Evolutionary conservation across 2,329 filamentous ascomycete species (phyloP), one percentile per base, ranked within the genome.

Genomic region (Colletotrichum sp.): DNA sequence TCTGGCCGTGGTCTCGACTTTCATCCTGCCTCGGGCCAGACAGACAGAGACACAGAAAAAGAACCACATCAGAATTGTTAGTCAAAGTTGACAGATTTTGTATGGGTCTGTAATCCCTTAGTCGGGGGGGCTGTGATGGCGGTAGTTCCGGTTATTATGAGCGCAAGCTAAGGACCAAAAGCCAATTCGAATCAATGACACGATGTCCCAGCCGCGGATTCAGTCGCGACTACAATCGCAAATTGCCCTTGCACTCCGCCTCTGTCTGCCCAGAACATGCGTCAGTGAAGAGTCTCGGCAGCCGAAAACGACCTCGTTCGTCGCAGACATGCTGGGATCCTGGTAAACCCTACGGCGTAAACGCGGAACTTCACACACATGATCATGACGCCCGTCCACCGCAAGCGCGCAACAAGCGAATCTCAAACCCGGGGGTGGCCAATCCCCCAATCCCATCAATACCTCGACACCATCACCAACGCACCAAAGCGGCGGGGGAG

Each of bases 401-500:
- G 28, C 36, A 66, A 66, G 62, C 62, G 62, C 62, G 34, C 62
- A 66, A 28, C 25, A 43, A 25, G 30, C 36, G 30, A 22, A 28
- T 25, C 30, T 39, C 56, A 52, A 66, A 55, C 27, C 64, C 15
- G 64, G 64, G 64, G 64, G 22, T 65, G 56, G 56, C 56, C 56
- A 61, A 55, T 32, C 30, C 43, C 48, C 32, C 66, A 36, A 25
- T 30, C 18, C n/a, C 25, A 39, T 22, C 58, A 56, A 25, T 25
- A 61, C 27, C 10, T 52, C 28, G 18, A 66, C 60, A 65, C 58
- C 34, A 34, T 68, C 39, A 32, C 52, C 30, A 36, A 72, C 64
- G 73, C 64, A 64, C 56, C n/a, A 56, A 8, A 68, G 28, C 64
- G 64, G 70, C 70, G 64, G 43, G 64, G 68, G 52, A 58, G 72